Percentiles rank a stretch among this genome's conserved stretches.
phyloP scores from a whole-genome alignment of 2,329 filamentous ascomycete species.

The Hypomyces perniciosus region DNA sequence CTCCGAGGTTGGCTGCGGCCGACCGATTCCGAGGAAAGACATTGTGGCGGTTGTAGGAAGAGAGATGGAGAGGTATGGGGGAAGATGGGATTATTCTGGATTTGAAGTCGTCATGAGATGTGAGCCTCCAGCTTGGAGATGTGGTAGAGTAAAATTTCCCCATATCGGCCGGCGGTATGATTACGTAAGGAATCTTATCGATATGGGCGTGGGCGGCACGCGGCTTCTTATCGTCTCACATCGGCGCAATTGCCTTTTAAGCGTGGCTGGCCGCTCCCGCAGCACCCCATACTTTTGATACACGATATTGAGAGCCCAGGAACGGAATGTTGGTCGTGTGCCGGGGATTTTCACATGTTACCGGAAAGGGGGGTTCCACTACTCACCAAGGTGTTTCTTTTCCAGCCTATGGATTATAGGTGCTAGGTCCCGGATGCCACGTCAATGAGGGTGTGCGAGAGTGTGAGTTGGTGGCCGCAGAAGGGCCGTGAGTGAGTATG shows the following conservation, averaged over 20 bases:
- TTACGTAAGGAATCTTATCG: slow-evolving; percentile 19
- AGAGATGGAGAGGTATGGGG: background rate
- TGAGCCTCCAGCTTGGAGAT: too few relatives aligned
- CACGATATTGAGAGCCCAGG: too few relatives aligned
- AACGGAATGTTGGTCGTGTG: too few relatives aligned
- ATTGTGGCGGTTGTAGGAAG: slow-evolving; percentile 25
- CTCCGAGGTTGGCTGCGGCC: slow-evolving; percentile 82
- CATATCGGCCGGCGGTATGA: slow-evolving; percentile 17
- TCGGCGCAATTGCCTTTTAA: too few relatives aligned
- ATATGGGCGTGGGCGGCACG: background rate
- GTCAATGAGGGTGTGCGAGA: background rate
- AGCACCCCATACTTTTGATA: too few relatives aligned
- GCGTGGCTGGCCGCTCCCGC: too few relatives aligned
- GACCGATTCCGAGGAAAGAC: slow-evolving; percentile 45
- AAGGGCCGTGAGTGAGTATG: too few relatives aligned
- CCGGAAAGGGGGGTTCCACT: background rate
- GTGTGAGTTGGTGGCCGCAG: background rate
- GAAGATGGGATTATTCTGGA: background rate
- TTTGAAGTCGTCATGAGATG: background rate
- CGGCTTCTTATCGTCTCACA: background rate
- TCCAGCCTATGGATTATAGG: background rate
- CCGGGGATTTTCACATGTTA: too few relatives aligned
- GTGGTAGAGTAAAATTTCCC: slow-evolving; percentile 20
- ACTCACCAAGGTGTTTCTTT: background rate
- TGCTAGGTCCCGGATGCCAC: background rate